phyloP scores from a whole-genome alignment of 2,329 filamentous ascomycete species.

The Penicillium sp. region DNA sequence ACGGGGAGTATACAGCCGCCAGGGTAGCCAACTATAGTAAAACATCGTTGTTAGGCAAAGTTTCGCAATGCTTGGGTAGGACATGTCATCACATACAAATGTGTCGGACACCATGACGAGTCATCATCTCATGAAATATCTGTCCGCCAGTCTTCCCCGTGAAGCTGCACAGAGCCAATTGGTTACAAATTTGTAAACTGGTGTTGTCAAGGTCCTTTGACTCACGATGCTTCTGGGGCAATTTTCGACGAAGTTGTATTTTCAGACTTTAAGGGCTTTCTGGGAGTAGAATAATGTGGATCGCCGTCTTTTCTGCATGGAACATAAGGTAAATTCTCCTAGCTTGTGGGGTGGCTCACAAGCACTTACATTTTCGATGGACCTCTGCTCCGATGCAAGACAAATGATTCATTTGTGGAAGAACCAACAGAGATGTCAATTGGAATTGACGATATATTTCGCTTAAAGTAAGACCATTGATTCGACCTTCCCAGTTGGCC shows the following conservation, averaged over 20 bases:
- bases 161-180: background rate
- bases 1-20: slow-evolving; percentile 92
- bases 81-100: background rate
- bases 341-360: too few species aligned
- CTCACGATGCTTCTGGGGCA: background rate
- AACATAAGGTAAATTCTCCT: too few species aligned
- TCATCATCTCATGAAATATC: slow-evolving; percentile 12
- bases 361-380: too few species aligned
- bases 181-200: background rate
- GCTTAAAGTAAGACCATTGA: background rate
- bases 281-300: background rate
- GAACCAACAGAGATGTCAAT: background rate
- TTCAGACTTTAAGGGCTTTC: background rate
- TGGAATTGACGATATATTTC: background rate
- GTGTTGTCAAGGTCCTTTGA: background rate
- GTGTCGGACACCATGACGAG: slow-evolving; percentile 1
- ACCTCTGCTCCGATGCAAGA: background rate
- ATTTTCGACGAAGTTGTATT: background rate
- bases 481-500: background rate
- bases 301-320: background rate
- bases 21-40: slow-evolving; percentile 72
- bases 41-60: background rate
- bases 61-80: background rate
- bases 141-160: slow-evolving; percentile 6
- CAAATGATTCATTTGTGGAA: background rate